Evolutionary conservation across 805 yeast genomes (phyloP).

Genomic region (Hanseniaspora nectarophila): DNA sequence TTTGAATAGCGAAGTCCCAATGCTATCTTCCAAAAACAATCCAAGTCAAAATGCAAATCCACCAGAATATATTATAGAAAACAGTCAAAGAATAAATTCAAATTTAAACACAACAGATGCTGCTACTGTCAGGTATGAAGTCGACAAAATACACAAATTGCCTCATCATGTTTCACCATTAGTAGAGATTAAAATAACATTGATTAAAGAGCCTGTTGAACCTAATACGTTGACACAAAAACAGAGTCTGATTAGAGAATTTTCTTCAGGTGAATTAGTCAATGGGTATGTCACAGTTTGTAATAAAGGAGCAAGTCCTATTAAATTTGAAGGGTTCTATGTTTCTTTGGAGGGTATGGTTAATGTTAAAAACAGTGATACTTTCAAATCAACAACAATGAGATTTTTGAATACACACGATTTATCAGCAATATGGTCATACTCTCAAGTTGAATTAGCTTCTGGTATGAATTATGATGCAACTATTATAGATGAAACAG

Average conservation of each 20-base stretch:
- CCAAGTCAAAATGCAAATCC: not conserved
- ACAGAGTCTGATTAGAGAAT: slow-evolving; percentile 34
- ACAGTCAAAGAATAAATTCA: not conserved
- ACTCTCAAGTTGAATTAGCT: slow-evolving; percentile 24
- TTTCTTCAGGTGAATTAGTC: slow-evolving; percentile 43
- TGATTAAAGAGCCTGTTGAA: slow-evolving; percentile 20
- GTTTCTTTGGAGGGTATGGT: slow-evolving; percentile 44
- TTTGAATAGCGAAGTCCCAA: slow-evolving; percentile 14
- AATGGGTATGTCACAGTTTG: slow-evolving; percentile 39
- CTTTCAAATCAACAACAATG: slow-evolving; percentile 20
- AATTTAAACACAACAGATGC: slow-evolving; percentile 17
- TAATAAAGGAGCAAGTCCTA: slow-evolving; percentile 31
- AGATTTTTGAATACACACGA: slow-evolving; percentile 41
- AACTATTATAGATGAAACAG: slow-evolving; percentile 27
- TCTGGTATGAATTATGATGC: slow-evolving; percentile 30
- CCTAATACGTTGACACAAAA: slow-evolving; percentile 21
- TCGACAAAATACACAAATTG: slow-evolving; percentile 21
- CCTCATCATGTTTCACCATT: slow-evolving; percentile 19
- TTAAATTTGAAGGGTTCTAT: slow-evolving; percentile 50
- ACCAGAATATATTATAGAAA: not conserved
- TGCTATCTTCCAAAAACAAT: not conserved
- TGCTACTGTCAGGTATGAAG: slow-evolving; percentile 15
- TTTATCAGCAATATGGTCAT: slow-evolving; percentile 40
- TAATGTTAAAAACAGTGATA: slow-evolving; percentile 21
- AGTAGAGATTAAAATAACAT: slow-evolving; percentile 20